Base-by-base conservation (phyloP, 2,329 filamentous ascomycete species). In the Colletotrichum ledebouriae region DNA sequence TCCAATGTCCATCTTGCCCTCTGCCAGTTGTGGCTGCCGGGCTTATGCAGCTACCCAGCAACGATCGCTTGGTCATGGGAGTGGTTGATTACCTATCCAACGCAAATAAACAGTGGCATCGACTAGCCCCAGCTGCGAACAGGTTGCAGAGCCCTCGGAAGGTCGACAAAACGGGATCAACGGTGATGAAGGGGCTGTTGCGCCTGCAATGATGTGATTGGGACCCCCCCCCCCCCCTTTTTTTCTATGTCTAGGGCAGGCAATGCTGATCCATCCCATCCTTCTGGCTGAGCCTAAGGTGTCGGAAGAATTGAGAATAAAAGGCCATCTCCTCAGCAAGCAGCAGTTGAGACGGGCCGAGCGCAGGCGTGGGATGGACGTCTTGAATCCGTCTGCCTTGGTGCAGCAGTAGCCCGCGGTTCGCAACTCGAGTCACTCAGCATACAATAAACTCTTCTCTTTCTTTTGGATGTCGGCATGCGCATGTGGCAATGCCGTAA, bases 21-120 rank as follows among this genome's bases (percentile, higher is more conserved):
- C 20, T 15, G 25, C 47, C 20, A 34, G 39, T 20, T 13, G 22
- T 46, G 47, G 60, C 33, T 46, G 7, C 37, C 29, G 53, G 47
- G 13, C 22, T 42, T 29, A 41, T 59, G 46, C 46, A 58, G 34
- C 44, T 50, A 63, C 44, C 52, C 59, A 52, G 44, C 52, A 67
- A 50, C 34, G 50, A 63, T 67, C 49, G 39, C 29, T 41, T n/a
- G 22, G 6, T 20, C 12, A 15, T 29, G 52, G 41, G 39, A 17
- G 12, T 53, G 39, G 46, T 47, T 25, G 25, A 39, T 39, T 15
- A 15, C 11, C 42, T 44, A 20, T 44, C 63, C 17, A 33, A 63
- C 44, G 52, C 59, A 63, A 42, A 50, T 37, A 63, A 47, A 62
- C 41, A 37, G 15, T 62, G 59, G n/a, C 47, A 53, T 44, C 20